These are phyloP conservation scores for Barnettozyma sucrosica DNA, from an alignment of 805 yeast genomes.

Conservation along the genomic window DNA sequence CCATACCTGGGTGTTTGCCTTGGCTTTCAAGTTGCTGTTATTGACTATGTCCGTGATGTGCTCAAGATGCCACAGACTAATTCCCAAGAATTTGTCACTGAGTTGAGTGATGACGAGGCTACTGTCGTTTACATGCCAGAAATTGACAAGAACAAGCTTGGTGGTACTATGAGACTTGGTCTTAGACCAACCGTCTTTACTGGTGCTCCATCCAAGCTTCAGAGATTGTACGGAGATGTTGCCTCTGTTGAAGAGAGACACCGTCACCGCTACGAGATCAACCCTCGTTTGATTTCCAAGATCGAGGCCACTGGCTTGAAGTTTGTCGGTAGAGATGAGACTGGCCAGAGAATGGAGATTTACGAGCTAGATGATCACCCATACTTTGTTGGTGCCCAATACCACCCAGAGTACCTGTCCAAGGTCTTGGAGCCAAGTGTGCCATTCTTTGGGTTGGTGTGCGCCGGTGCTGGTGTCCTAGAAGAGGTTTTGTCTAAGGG, in stretches of 20 bases:
- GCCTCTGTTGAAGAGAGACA: slow-evolving; percentile 83
- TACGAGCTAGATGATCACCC: slow-evolving; percentile 84
- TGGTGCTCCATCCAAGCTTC: slow-evolving; percentile 63
- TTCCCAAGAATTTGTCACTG: slow-evolving; percentile 75
- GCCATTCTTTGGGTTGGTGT: slow-evolving; percentile 94
- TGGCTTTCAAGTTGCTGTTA: slow-evolving; percentile 95
- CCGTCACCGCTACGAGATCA: slow-evolving; percentile 96
- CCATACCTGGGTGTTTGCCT: slow-evolving; percentile 97
- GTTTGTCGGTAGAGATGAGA: slow-evolving; percentile 92
- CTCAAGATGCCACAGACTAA: slow-evolving; percentile 63
- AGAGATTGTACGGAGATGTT: slow-evolving; percentile 71
- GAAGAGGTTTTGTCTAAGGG: slow-evolving; percentile 50
- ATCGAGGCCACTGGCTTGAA: slow-evolving; percentile 76
- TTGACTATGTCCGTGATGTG: slow-evolving; percentile 82
- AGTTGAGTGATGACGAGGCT: slow-evolving; percentile 54
- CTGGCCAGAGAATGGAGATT: slow-evolving; percentile 88
- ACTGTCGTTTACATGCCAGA: slow-evolving; percentile 98
- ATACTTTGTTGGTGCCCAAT: slow-evolving; percentile 91
- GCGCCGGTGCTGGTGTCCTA: slow-evolving; percentile 85
- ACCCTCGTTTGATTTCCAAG: slow-evolving; percentile 68
- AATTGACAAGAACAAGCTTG: slow-evolving; percentile 89
- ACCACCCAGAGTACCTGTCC: slow-evolving; percentile 96
- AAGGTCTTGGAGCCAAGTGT: slow-evolving; percentile 95
- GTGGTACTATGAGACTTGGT: slow-evolving; percentile 99
- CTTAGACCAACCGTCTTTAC: slow-evolving; percentile 84